Evolutionary conservation across 345 rosid genomes (phyloP), one percentile per base, ranked within the genome.

Genomic region (Eucalyptus virginea): DNA sequence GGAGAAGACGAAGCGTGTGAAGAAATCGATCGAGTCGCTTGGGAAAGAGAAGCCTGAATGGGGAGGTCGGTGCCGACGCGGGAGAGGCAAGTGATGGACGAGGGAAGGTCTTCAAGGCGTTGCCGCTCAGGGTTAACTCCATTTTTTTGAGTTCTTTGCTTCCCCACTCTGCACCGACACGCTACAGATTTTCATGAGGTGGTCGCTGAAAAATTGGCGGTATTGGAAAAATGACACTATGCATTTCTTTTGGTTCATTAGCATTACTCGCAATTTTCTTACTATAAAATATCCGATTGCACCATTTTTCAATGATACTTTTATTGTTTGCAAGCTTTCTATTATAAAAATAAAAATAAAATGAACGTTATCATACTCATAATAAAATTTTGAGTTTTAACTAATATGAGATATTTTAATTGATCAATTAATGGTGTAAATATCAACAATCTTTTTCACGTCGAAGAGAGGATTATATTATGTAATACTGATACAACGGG

Each of bases 41-140:
- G 95, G 67, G 94, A 92, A 81, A 97, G 92, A 77, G 98, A 95
- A 86, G 97, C 96, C 90, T 96, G 96, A 44, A 95, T 90, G 49
- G 93, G 95, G 87, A 97, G 97, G 95, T 98, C 99, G 93, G 93
- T 96, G 11, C 96, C 99, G 69, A 96, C 90, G 77, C 99, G 98
- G 8, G 97, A 95, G 90, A 97, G 98, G 89, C 95, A 94, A 26
- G 96, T 92, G 93, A 97, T 92, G 40, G 95, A 95, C 99, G 94
- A 44, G 95, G 92, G 26, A 97, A 96, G 81, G 98, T 94, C 91
- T 95, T 97, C 88, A 97, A 96, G 52, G 96, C 95, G 92, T 94
- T 95, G 34, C 98, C 95, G 92, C 96, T 94, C 28, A 95, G 85
- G 81, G 94, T 94, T 65, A 98, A 90, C 93, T 96, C 99, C 99